phyloP scores from a whole-genome alignment of 1,139 yeast species.

The Candida mesenterica region DNA sequence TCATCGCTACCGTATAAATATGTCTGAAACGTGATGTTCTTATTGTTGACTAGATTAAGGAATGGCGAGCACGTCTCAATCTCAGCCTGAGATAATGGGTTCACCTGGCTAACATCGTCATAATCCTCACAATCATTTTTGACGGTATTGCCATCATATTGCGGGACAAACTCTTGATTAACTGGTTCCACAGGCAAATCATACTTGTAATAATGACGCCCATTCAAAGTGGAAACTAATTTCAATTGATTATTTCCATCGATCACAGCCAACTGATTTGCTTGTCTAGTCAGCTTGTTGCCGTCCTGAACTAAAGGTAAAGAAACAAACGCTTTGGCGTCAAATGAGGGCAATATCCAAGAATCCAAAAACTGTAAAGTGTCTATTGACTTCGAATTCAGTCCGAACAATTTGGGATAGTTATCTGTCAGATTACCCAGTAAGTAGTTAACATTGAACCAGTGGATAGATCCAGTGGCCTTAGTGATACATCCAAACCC shows the following conservation, averaged over 20 bases:
- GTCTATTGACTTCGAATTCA: conserved; percentile 3
- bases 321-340: conserved; percentile 32
- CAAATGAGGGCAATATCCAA: conserved; percentile 41
- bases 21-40: conserved; percentile 32
- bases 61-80: conserved; percentile 64
- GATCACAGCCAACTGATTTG: conserved; percentile 37
- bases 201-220: conserved; percentile 43
- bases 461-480: conserved; percentile 61
- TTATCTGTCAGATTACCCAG: conserved; percentile 33
- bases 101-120: conserved; percentile 14
- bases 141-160: background rate
- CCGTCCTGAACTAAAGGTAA: conserved; percentile 20
- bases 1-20: conserved; percentile 20
- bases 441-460: conserved; percentile 50
- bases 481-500: conserved; percentile 58
- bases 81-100: conserved; percentile 59
- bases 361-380: conserved; percentile 28
- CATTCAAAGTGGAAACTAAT: conserved; percentile 44
- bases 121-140: background rate
- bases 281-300: background rate
- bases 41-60: conserved; percentile 46
- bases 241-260: conserved; percentile 38
- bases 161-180: conserved; percentile 7
- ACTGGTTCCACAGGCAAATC: conserved; percentile 36
- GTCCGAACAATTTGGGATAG: conserved; percentile 19